These are phyloP conservation scores for Neonectria ditissima DNA, from an alignment of 2,329 filamentous ascomycete genomes.

Conservation along the genomic window DNA sequence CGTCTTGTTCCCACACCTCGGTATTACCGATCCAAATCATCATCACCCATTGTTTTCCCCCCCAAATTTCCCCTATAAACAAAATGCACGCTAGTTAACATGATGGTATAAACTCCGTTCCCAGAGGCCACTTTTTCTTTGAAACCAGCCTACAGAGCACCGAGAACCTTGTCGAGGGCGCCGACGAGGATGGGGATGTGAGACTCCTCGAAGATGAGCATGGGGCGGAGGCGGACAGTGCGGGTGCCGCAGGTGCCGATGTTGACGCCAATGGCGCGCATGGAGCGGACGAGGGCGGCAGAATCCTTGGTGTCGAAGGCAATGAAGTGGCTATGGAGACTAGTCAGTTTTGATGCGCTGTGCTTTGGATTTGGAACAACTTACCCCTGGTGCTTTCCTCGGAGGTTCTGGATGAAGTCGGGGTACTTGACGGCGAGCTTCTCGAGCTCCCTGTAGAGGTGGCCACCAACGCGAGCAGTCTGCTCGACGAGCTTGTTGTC, in stretches of 20 bases:
- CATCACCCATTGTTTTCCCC: constrained; percentile 31
- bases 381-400: constrained; percentile 77
- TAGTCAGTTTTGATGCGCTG: constrained; percentile 3
- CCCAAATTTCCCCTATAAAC: constrained; percentile 27
- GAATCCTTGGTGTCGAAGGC: constrained; percentile 80
- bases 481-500: constrained; percentile 75
- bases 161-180: constrained; percentile 47
- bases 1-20: constrained; percentile 35
- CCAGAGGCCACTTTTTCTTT: constrained; percentile 20
- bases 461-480: constrained; percentile 73
- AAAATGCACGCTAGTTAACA: constrained; percentile 44
- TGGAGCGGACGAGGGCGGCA: constrained; percentile 76
- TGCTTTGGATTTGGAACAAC: constrained; percentile 9
- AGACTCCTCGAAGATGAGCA: constrained; percentile 83
- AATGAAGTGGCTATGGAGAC: constrained; percentile 71
- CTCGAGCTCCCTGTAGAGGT: constrained; percentile 75
- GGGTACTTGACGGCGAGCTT: constrained; percentile 74
- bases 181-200: constrained; percentile 60
- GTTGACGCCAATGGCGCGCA: constrained; percentile 80
- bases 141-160: constrained; percentile 39
- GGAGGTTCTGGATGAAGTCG: constrained; percentile 76
- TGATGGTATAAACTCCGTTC: constrained; percentile 37
- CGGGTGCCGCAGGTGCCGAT: constrained; percentile 79
- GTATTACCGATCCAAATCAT: constrained; percentile 36
- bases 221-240: constrained; percentile 80